Evolutionary conservation across 306 rosid genomes (phyloP), one percentile per base, ranked within the genome.

Genomic region (Cyclanthera cordifolia): DNA sequence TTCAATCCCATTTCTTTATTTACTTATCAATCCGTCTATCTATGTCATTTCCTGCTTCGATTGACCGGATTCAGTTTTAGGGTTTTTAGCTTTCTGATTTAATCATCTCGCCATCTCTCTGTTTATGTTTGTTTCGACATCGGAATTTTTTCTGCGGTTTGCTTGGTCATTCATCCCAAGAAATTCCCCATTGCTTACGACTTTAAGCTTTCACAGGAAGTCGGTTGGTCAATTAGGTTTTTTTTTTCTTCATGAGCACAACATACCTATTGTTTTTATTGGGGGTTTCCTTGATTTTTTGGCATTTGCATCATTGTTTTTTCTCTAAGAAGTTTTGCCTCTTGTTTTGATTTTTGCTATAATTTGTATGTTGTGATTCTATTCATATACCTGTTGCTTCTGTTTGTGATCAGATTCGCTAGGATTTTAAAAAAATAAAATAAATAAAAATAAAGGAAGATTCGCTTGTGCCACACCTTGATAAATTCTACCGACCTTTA

Each of bases 1-100:
- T 25, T 69, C 64, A 50, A 56, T 59, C 30, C 12, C 59, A 70
- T 63, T 71, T 74, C 56, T 17, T n/a, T 46, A n/a, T 19, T 34
- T 27, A 13, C 1, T 6, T 24, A 30, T n/a, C 20, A 56, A 55
- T 27, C 1, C 6, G 6, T 53, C 7, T 5, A 6, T 47, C 4
- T 58, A 51, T 28, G 43, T 49, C 32, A 41, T 4, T 3, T 3
- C 32, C 20, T 57, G 61, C 28, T 37, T 45, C 30, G 55, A 74
- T 41, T 43, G 24, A 23, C 10, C n/a, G 25, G 34, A 37, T 37
- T 65, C 12, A 32, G n/a, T 19, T 49, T 17, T 56, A 2, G 15
- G 15, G 20, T 23, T 32, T 11, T 32, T 11, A 21, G 10, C 9
- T 69, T 68, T 54, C 52, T 23, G 67, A 30, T 60, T 34, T 34